Base-by-base conservation (phyloP, 371 early-diverging fungal genomes). In the Coemansia sp. region DNA sequence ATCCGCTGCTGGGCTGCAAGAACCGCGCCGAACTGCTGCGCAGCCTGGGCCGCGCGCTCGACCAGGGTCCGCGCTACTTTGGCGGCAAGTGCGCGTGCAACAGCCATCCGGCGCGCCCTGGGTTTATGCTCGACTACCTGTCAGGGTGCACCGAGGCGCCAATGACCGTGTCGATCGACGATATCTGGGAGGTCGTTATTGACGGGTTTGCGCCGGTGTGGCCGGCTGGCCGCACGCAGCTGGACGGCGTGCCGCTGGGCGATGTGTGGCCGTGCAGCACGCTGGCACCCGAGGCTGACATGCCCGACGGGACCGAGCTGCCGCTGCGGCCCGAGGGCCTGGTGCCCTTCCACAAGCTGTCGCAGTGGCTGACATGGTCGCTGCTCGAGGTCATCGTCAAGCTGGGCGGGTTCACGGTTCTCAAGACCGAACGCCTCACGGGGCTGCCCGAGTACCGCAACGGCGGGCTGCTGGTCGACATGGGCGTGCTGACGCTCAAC, bases 301-400 rank as follows among this genome's bases (percentile, higher is more conserved):
- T 47, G 48, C 49, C 34, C 49, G 34, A 49, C 30, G 7, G n/a
- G n/a, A n/a, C n/a, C n/a, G n/a, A n/a, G n/a, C n/a, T n/a, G n/a
- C n/a, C n/a, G n/a, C n/a, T n/a, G 50, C 50, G 20, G 8, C 30
- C 34, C 14, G 34, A 41, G 12, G 69, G 30, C 35, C 77, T 84
- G 40, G 90, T 94, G 7, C 84, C 92, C 20, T 94, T 94, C 81
- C 95, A 96, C 78, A 96, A 96, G 64, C 83, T 96, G 42, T 91
- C 93, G 14, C 94, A 94, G 77, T 96, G 97, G 97, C 86, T 96
- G 36, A 91, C 94, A 1, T 95, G 94, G 77, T 94, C 94, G 0
- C 80, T 95, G 53, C 83, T 92, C 77, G 97, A 95, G 61, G 88
- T 89, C 1, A 74, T 94, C 26, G 82, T 84, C 56, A 77, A 78